Base-by-base conservation (phyloP, 257 asterid species). In the Cruciata laevipes region DNA sequence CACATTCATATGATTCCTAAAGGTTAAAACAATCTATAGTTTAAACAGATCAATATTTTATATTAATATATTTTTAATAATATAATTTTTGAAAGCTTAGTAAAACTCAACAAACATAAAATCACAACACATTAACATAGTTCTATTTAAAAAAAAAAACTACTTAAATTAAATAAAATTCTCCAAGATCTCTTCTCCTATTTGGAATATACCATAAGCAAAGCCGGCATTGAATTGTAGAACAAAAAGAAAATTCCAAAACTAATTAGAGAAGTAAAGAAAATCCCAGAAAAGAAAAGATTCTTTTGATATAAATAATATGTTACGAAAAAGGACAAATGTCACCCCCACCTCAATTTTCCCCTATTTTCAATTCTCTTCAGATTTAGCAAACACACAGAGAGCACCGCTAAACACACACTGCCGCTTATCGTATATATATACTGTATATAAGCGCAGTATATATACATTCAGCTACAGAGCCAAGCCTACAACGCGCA, bases 161-260 rank as follows among this genome's bases (percentile, higher is more conserved):
- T 27, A 1, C 30, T 27, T 2, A n/a, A n/a, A n/a, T 27, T 37
- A 8, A 37, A 7, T 37, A 7, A 37, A 7, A 3, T 44, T 1
- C 20, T 16, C 55, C 55, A 47, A 47, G 55, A 6, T 16, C 0
- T 47, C 55, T 47, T 16, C 20, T 47, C 20, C 55, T 14, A 17
- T 3, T 14, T 16, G 55, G 55, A 47, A 16, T 47, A 47, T 47
- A 47, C 55, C 55, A 47, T 3, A 44, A 5, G 38, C 3, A 59
- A 33, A 32, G 66, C 66, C 66, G 52, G 66, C 66, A 16, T 62
- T 62, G 14, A 62, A 62, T 18, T 32, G n/a, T 62, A 33, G 16
- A 20, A 9, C 32, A 59, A 27, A 37, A 27, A 27, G 65, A 31
- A 25, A 58, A 59, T 8, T 53, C 27, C 60, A 53, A 53, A 53